Conservation (phyloP, 805 yeast species). For the Candida parachauliodes region DNA sequence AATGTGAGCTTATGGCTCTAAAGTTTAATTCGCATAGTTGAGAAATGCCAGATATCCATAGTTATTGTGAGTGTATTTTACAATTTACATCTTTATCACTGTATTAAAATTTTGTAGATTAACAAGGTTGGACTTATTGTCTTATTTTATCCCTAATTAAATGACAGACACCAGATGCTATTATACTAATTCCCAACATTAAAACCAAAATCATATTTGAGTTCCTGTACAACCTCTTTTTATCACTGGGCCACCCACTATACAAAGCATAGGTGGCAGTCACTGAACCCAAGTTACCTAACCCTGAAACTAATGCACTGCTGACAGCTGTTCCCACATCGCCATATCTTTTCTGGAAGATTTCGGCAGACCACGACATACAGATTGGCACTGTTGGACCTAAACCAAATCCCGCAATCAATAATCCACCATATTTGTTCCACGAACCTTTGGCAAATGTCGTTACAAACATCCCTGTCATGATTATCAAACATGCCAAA, state of each 20-base stretch:
- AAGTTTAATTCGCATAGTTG: too few relatives aligned
- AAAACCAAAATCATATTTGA: conserved; percentile 83
- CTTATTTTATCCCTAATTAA: conserved; percentile 29
- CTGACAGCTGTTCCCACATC: conserved; percentile 83
- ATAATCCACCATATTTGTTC: conserved; percentile 75
- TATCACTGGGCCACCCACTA: conserved; percentile 83
- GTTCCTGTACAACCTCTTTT: conserved; percentile 53
- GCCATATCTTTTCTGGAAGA: conserved; percentile 67
- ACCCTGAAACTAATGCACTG: conserved; percentile 78
- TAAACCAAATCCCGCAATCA: conserved; percentile 80
- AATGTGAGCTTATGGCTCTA: too few relatives aligned
- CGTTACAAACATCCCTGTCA: conserved; percentile 69
- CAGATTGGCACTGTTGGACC: conserved; percentile 90
- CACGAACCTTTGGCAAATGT: conserved; percentile 73
- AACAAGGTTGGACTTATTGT: conserved; percentile 13
- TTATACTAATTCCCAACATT: conserved; percentile 70
- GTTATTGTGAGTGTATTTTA: too few relatives aligned
- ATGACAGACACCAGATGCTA: conserved; percentile 38
- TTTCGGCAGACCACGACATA: conserved; percentile 81
- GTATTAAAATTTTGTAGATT: too few relatives aligned
- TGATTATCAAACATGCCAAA: conserved; percentile 61
- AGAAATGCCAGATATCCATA: too few relatives aligned
- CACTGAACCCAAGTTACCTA: conserved; percentile 85
- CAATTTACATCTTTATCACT: too few relatives aligned
- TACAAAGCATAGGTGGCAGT: conserved; percentile 83